Conservation (phyloP, 257 asterid species). For the Forsythia suspensa region DNA sequence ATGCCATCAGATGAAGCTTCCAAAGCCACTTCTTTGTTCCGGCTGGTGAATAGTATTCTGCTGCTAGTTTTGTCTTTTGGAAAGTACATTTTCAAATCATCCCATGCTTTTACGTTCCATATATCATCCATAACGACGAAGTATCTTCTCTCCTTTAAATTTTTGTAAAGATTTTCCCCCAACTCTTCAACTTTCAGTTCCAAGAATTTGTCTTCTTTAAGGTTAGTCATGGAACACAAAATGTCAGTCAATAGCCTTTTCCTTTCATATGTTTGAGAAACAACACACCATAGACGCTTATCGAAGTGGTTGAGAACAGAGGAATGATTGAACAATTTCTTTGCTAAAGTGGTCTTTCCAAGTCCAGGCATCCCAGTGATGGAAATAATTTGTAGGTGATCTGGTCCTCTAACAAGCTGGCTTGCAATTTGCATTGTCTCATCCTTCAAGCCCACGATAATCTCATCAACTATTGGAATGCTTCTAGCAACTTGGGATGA, state of each 20-base stretch:
- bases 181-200: constrained; percentile 7
- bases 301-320: constrained; percentile 15
- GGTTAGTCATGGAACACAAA: constrained; percentile 8
- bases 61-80: constrained; percentile 24
- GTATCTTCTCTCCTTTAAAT: constrained; percentile 23
- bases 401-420: neutral
- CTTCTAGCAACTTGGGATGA: neutral
- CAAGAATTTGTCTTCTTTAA: constrained; percentile 1
- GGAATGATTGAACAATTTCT: constrained; percentile 19
- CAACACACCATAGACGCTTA: constrained; percentile 18
- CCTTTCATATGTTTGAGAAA: constrained; percentile 17
- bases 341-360: constrained; percentile 39
- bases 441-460: constrained; percentile 19
- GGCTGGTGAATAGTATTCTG: constrained; percentile 27
- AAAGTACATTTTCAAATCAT: neutral
- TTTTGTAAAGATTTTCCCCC: constrained; percentile 9
- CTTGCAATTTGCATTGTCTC: constrained; percentile 4
- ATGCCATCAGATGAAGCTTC: neutral
- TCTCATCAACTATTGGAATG: neutral
- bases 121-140: constrained; percentile 33
- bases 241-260: constrained; percentile 22
- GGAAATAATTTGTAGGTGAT: constrained; percentile 10
- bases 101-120: constrained; percentile 22
- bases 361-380: constrained; percentile 34
- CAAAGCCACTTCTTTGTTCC: neutral